A percentile compares a stretch with the other conserved stretches of the same genome.
These are phyloP conservation scores for Oryza punctata DNA, from an alignment of 176 grass and related monocot species.

Conservation along the genomic window DNA sequence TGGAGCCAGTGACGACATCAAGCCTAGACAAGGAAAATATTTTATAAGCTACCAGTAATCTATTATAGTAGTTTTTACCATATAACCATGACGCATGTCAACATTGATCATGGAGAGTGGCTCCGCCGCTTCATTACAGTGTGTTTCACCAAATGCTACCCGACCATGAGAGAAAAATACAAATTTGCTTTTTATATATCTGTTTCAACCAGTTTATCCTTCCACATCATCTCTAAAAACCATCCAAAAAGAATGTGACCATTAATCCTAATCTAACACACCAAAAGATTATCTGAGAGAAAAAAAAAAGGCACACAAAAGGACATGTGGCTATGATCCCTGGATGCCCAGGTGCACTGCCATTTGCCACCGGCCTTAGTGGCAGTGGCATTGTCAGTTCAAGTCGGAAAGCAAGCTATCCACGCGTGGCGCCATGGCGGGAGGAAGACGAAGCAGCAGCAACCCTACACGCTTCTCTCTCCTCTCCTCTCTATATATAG, in stretches of 20 bases:
- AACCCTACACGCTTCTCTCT: not conserved
- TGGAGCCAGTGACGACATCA: not conserved
- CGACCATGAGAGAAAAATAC: not conserved
- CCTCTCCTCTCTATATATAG: not conserved
- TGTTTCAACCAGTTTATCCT: not conserved
- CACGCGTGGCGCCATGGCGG: constrained; percentile 2
- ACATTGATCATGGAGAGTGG: not conserved
- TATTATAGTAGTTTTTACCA: not conserved
- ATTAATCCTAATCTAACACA: not conserved
- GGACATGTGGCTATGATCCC: not conserved
- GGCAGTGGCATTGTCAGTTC: constrained; percentile 9
- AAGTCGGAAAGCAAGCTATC: constrained; percentile 5
- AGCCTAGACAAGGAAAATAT: not conserved
- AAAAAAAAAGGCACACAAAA: not conserved
- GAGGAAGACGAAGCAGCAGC: not conserved
- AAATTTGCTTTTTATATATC: not conserved
- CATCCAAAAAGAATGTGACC: not conserved
- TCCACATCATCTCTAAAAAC: not conserved
- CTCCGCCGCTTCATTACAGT: not conserved
- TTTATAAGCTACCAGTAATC: not conserved
- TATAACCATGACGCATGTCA: not conserved
- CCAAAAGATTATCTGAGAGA: not conserved
- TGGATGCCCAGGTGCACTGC: not conserved
- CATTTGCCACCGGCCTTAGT: not conserved
- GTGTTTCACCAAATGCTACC: not conserved